Evolutionary conservation across 192 early-diverging fungal genomes (phyloP).

Genomic region (Linnemannia exigua): DNA sequence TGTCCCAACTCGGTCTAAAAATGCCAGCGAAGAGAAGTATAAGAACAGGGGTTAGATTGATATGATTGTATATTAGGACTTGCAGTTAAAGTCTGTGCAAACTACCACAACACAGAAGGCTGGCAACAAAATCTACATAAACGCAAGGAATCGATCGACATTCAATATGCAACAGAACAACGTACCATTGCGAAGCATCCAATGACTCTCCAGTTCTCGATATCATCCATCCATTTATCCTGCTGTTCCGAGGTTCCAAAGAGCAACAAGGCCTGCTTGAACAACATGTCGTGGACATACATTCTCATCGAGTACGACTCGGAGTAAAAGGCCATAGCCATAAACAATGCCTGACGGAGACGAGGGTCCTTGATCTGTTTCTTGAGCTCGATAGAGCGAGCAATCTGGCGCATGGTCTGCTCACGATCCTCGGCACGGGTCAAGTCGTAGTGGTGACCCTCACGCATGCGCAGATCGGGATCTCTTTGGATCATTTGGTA

Average conservation of each 20-base stretch:
- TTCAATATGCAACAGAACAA: not conserved
- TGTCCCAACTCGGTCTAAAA: conserved; percentile 74
- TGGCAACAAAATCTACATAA: too few species aligned
- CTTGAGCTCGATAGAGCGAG: conserved; percentile 54
- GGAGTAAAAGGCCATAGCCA: conserved; percentile 67
- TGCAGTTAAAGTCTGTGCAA: not conserved
- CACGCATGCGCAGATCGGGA: conserved; percentile 65
- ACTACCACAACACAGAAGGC: not conserved
- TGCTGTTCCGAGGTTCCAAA: conserved; percentile 73
- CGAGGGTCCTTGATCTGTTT: conserved; percentile 58
- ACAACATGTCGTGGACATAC: conserved; percentile 73
- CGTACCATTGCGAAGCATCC: conserved; percentile 79
- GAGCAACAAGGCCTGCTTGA: conserved; percentile 66
- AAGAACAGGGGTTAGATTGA: not conserved
- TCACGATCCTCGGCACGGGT: conserved; percentile 64
- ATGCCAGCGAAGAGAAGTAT: not conserved
- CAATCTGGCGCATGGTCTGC: conserved; percentile 72
- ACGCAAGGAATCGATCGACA: not conserved
- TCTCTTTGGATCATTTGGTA: conserved; percentile 65
- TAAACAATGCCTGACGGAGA: conserved; percentile 48
- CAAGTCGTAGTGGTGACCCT: conserved; percentile 64
- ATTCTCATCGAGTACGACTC: conserved; percentile 72
- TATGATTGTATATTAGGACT: too few species aligned
- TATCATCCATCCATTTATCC: conserved; percentile 65
- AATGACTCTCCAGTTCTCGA: conserved; percentile 66